These are phyloP conservation scores for Inosperma sp. DNA, from an alignment of 768 basidiomycete genomes.

Conservation along the genomic window DNA sequence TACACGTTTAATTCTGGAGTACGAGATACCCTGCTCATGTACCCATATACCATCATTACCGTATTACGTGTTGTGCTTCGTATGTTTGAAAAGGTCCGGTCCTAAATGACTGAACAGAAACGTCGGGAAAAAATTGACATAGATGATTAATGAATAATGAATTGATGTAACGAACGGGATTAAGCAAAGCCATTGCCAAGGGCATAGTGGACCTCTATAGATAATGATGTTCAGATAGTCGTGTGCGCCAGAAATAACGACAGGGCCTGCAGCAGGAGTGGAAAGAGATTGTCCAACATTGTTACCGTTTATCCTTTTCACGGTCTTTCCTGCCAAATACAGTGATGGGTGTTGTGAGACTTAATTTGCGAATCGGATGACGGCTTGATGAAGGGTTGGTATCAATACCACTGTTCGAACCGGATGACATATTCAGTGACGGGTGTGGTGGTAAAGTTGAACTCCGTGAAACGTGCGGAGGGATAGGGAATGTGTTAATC, in stretches of 20 bases:
- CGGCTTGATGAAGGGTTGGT: background rate
- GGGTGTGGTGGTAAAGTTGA: slow-evolving; percentile 7
- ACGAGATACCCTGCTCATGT: background rate
- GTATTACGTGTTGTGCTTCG: too few species aligned
- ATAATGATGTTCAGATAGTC: background rate
- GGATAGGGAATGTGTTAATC: background rate
- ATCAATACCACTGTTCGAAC: background rate
- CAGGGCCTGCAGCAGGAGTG: too few species aligned
- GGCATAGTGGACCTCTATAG: slow-evolving; percentile 1
- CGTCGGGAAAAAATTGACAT: background rate
- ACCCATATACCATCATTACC: background rate
- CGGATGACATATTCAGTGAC: background rate
- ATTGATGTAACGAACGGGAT: background rate
- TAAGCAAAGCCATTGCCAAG: slow-evolving; percentile 1
- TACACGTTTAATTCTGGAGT: too few species aligned
- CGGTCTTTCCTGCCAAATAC: slow-evolving; percentile 54
- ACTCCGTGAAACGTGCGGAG: background rate
- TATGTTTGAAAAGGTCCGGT: too few species aligned
- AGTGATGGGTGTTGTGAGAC: slow-evolving; percentile 59
- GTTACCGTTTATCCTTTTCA: slow-evolving; percentile 31
- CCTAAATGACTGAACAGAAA: background rate
- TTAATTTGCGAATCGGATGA: slow-evolving; percentile 61
- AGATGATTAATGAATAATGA: background rate
- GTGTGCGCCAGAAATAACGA: too few species aligned
- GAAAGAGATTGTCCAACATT: background rate